Conservation (phyloP, 345 rosid genomes). For the Hibiscus tridactylites region DNA sequence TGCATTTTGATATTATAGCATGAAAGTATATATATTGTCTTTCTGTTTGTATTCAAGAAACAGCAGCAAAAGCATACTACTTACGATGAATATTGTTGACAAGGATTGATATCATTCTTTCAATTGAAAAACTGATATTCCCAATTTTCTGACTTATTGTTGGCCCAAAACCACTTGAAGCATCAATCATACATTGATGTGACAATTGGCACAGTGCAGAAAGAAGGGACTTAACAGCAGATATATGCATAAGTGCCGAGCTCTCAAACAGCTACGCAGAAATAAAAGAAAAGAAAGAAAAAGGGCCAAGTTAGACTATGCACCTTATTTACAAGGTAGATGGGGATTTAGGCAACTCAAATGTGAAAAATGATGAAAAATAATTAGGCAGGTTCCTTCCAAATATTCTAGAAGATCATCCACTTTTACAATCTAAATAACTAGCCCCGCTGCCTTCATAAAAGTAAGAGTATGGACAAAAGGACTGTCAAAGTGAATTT, state of each 20-base stretch:
- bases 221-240: conserved; percentile 95
- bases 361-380: background rate
- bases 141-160: conserved; percentile 68
- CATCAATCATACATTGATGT: conserved; percentile 73
- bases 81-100: conserved; percentile 91
- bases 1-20: background rate
- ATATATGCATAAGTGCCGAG: conserved; percentile 91
- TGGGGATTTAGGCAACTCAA: background rate
- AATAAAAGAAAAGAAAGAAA: conserved; percentile 12
- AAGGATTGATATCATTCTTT: conserved; percentile 88
- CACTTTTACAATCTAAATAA: background rate
- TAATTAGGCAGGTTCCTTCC: background rate
- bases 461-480: background rate
- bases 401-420: background rate
- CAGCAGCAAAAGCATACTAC: conserved; percentile 24
- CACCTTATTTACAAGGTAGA: conserved; percentile 3
- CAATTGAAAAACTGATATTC: conserved; percentile 80
- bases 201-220: conserved; percentile 78
- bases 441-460: background rate
- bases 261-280: conserved; percentile 81
- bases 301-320: conserved; percentile 28
- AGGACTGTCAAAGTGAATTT: background rate
- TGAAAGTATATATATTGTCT: background rate
- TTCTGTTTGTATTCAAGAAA: background rate
- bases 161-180: conserved; percentile 62